Percentiles rank a stretch among this genome's conserved stretches.
Conservation (phyloP, 441 rosid species). For the Corymbia calophylla region DNA sequence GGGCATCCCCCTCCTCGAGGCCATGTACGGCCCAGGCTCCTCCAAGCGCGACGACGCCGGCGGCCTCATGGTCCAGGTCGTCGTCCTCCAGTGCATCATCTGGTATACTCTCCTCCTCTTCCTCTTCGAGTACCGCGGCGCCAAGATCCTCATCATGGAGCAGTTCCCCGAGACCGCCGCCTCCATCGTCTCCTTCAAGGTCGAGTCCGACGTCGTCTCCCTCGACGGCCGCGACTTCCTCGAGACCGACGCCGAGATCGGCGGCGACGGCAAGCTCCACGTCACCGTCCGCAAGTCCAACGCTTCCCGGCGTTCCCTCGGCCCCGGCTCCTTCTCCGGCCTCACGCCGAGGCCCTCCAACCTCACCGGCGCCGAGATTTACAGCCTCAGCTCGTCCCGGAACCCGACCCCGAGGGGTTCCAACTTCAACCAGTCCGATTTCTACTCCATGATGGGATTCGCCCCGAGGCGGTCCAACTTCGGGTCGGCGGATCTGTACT, state of each 20-base stretch:
- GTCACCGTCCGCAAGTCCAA: neutral
- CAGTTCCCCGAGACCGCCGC: conserved; percentile 5
- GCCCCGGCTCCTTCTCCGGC: neutral
- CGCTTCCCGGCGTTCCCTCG: neutral
- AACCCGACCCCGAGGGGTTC: neutral
- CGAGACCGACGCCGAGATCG: neutral
- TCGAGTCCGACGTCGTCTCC: conserved; percentile 2
- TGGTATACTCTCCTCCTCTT: conserved; percentile 3
- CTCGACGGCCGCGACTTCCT: neutral
- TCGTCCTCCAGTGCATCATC: conserved; percentile 2
- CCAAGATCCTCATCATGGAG: conserved; percentile 1
- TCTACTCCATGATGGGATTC: conserved; percentile 19
- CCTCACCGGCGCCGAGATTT: conserved; percentile 1
- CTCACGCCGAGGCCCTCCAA: neutral
- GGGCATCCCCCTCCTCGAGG: neutral
- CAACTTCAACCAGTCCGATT: neutral
- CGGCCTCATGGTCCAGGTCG: conserved; percentile 2
- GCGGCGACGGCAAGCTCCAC: neutral
- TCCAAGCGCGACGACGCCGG: neutral
- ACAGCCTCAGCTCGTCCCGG: neutral
- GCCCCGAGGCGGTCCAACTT: conserved; percentile 13
- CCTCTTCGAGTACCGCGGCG: conserved; percentile 1
- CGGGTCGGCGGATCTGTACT: neutral
- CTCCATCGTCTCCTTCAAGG: conserved; percentile 4
- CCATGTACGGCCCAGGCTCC: neutral